phyloP scores from a whole-genome alignment of 495 filamentous ascomycete genomes.

The Stereocaulon alpinum region DNA sequence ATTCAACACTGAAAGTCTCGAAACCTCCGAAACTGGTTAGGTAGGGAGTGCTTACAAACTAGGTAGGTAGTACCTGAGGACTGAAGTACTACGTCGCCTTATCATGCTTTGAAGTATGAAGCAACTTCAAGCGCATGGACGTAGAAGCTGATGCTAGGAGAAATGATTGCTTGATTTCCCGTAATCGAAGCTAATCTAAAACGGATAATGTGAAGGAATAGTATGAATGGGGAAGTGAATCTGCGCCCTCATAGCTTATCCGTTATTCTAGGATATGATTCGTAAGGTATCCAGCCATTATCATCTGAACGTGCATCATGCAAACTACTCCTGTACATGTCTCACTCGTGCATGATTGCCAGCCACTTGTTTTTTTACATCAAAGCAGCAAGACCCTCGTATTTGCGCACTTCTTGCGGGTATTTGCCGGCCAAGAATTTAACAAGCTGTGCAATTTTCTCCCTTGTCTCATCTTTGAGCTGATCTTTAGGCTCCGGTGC shows the following conservation, averaged over 20 bases:
- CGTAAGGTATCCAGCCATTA: neutral
- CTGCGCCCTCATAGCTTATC: neutral
- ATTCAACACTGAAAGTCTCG: neutral
- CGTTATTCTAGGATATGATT: neutral
- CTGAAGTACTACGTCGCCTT: neutral
- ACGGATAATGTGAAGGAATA: neutral
- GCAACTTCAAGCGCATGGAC: neutral
- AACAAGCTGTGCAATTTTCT: conserved; percentile 57
- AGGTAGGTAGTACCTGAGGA: neutral
- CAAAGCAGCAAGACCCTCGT: conserved; percentile 19
- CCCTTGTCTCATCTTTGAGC: conserved; percentile 68
- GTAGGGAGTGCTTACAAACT: neutral
- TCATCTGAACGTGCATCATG: neutral
- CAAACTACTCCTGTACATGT: neutral
- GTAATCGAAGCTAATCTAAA: neutral
- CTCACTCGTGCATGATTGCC: neutral
- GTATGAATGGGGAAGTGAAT: neutral
- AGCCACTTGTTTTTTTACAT: neutral
- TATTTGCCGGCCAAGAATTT: conserved; percentile 53
- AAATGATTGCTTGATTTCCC: neutral
- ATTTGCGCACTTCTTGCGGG: conserved; percentile 20
- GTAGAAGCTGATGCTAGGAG: no score
- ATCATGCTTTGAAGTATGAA: neutral
- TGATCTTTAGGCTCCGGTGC: conserved; percentile 59
- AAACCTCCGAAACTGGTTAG: conserved; percentile 4